These are phyloP conservation scores for Colletotrichum sansevieriae DNA, from an alignment of 2,329 filamentous ascomycete genomes.

Conservation along the genomic window DNA sequence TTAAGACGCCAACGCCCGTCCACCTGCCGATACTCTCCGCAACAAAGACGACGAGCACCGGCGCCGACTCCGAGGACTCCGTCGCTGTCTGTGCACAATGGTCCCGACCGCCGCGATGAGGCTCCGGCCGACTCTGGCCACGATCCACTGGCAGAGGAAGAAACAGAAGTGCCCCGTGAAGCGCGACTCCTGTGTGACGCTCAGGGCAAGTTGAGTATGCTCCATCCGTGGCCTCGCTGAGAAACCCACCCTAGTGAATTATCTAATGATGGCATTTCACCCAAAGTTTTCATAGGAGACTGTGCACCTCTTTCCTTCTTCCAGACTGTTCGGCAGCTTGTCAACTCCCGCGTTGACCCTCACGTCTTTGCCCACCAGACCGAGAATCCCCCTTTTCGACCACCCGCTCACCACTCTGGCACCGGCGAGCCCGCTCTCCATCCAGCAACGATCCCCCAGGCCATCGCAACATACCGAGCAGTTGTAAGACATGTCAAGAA, in stretches of 20 bases:
- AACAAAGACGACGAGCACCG: constrained; percentile 53
- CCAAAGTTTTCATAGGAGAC: constrained; percentile 64
- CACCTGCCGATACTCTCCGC: constrained; percentile 62
- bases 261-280: constrained; percentile 1
- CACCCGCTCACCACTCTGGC: constrained; percentile 33
- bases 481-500: constrained; percentile 44
- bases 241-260: not conserved
- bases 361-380: constrained; percentile 65
- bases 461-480: constrained; percentile 42
- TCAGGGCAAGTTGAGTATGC: constrained; percentile 61
- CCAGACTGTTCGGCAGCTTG: constrained; percentile 66
- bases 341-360: constrained; percentile 61
- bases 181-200: constrained; percentile 65
- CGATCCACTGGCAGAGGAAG: constrained; percentile 58
- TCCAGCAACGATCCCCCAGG: constrained; percentile 29
- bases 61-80: constrained; percentile 41
- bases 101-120: constrained; percentile 1
- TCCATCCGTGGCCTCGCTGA: not conserved
- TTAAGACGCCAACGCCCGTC: constrained; percentile 57
- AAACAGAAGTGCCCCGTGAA: constrained; percentile 67
- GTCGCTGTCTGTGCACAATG: constrained; percentile 36
- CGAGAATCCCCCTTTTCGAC: constrained; percentile 58
- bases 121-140: constrained; percentile 19
- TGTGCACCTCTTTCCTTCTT: constrained; percentile 69
- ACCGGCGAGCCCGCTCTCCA: constrained; percentile 45